These are phyloP conservation scores for Fusarium lyarnte DNA, from an alignment of 2,329 filamentous ascomycete genomes.

Conservation along the genomic window DNA sequence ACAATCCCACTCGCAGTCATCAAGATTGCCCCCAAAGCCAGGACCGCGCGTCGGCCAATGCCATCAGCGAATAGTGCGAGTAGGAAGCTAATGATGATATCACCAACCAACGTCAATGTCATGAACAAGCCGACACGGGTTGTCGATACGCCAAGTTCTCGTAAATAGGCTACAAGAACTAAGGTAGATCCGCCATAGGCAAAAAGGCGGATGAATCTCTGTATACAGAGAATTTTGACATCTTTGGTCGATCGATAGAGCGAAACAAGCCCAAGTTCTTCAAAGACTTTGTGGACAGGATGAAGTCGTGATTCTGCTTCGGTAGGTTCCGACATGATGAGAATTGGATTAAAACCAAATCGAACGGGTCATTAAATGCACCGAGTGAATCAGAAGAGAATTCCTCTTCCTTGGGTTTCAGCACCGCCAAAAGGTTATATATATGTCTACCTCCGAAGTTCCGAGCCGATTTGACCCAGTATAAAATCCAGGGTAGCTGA, in stretches of 20 bases:
- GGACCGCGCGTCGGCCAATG: slow-evolving; percentile 63
- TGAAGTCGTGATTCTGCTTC: background rate
- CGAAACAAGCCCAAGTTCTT: slow-evolving; percentile 43
- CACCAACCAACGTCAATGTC: slow-evolving; percentile 70
- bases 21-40: slow-evolving; percentile 62
- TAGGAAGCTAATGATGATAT: slow-evolving; percentile 66
- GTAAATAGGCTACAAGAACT: slow-evolving; percentile 66
- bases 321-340: background rate
- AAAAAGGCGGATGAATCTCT: slow-evolving; percentile 70
- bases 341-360: too few relatives aligned
- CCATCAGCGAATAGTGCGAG: slow-evolving; percentile 68
- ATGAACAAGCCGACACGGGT: slow-evolving; percentile 69
- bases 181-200: slow-evolving; percentile 70
- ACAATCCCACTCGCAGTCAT: slow-evolving; percentile 66
- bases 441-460: slow-evolving; percentile 10
- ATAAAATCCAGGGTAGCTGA: background rate
- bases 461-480: slow-evolving; percentile 1
- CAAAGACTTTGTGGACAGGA: background rate
- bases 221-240: slow-evolving; percentile 63
- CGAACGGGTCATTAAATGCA: too few relatives aligned
- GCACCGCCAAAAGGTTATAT: background rate
- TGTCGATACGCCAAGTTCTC: slow-evolving; percentile 59
- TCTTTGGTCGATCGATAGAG: slow-evolving; percentile 34
- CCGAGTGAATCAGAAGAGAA: accelerated
- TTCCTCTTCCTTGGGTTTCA: background rate